Percentiles rank a stretch among this genome's conserved stretches.
phyloP scores from a whole-genome alignment of 2,329 filamentous ascomycete genomes.

The Alternaria rosae region DNA sequence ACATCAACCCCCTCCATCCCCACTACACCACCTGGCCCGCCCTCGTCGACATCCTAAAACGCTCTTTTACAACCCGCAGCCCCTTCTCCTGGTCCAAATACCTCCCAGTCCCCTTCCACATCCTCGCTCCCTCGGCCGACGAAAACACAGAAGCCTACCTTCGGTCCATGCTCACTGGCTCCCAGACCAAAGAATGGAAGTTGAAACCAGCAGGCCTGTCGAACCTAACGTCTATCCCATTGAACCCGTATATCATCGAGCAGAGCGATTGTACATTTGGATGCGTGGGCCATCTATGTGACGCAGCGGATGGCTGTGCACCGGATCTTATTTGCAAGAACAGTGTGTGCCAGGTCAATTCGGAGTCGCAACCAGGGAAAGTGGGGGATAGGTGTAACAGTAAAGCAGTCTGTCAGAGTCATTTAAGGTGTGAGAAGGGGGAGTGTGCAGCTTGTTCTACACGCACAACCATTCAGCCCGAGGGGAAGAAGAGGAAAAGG shows the following conservation, averaged over 20 bases:
- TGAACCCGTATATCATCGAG: slow-evolving; percentile 43
- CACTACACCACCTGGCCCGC: slow-evolving; percentile 32
- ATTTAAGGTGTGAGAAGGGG: slow-evolving; percentile 31
- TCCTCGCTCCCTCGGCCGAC: neutral
- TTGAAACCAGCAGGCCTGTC: slow-evolving; percentile 17
- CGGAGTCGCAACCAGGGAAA: slow-evolving; percentile 33
- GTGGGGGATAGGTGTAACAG: slow-evolving; percentile 35
- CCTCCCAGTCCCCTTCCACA: too few relatives aligned
- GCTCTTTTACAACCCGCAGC: slow-evolving; percentile 33
- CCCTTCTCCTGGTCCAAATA: slow-evolving; percentile 43
- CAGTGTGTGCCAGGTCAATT: slow-evolving; percentile 34
- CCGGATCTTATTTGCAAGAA: slow-evolving; percentile 44
- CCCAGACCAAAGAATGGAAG: neutral
- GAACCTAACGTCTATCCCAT: slow-evolving; percentile 24
- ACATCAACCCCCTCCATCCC: slow-evolving; percentile 33
- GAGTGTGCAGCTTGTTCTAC: slow-evolving; percentile 31
- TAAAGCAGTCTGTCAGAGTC: slow-evolving; percentile 38
- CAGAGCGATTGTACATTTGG: slow-evolving; percentile 41
- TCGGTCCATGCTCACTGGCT: slow-evolving; percentile 1
- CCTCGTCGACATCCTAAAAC: slow-evolving; percentile 29
- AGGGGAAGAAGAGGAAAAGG: neutral
- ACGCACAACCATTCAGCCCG: slow-evolving; percentile 23
- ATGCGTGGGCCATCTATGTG: slow-evolving; percentile 42
- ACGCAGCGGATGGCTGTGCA: slow-evolving; percentile 34
- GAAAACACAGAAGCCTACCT: slow-evolving; percentile 5